Base-by-base conservation (phyloP, 371 early-diverging fungal species). In the Edhazardia aedis region DNA sequence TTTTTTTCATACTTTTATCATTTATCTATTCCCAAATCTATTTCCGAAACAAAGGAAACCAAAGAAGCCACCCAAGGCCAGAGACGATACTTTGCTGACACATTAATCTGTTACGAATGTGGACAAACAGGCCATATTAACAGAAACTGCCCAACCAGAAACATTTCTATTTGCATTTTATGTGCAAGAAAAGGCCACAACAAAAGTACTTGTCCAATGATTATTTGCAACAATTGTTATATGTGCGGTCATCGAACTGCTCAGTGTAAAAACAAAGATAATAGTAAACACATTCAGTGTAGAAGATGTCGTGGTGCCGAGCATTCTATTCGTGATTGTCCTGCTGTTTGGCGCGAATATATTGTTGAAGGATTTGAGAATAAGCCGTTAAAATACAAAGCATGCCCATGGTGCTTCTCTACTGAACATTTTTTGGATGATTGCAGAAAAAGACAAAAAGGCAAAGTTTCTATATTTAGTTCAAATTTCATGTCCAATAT, bases 371-470 rank as follows among this genome's bases (percentile, higher is more conserved):
- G 16, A 25, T n/a, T 19, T 40, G 12, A n/a, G 12, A 24, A 14
- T 24, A 52, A 25, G 45, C 9, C 7, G 12, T n/a, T 25, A 14
- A 45, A 37, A 18, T 37, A 22, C 12, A 54, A 46, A 36, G 29
- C 30, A 29, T 55, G 55, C 30, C 16, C 33, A 11, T 9, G 14
- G 12, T 55, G 55, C 40, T 27, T 6, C 3, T 30, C 24, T 47
- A 47, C 12, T 4, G 25, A 47, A 2, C 55, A 55, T 37, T 55
- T 55, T 37, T 12, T 55, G 7, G 55, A 55, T 47, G 55, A 55
- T 48, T 55, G 55, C 18, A 37, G 18, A n/a, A n/a, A 12, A 4
- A 55, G n/a, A n/a, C n/a, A 29, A 46, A 36, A 42, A 38, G 39
- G 12, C 4, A 46, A 48, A 39, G 22, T 38, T 19, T 47, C 47